Base-by-base conservation (phyloP, 2,329 filamentous ascomycete genomes). In the Penicillium palitans region DNA sequence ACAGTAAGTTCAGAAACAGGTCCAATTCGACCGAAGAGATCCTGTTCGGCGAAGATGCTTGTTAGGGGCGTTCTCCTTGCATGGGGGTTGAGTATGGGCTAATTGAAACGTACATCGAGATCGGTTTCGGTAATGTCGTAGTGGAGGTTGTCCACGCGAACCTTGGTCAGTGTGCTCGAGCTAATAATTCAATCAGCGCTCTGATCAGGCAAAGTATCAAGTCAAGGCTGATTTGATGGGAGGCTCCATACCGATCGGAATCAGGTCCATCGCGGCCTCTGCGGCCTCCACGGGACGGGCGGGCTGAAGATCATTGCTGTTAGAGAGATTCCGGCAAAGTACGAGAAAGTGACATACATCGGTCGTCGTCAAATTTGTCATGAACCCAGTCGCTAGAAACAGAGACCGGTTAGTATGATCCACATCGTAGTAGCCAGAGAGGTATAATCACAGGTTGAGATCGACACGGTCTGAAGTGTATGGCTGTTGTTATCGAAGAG, bases 101-200 rank as follows among this genome's bases (percentile, higher is more conserved):
- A 31, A n/a, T 31, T 39, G 17, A 29, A 19, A 66, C 77, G 53
- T 80, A 96, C 91, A 69, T 90, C 84, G 54, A 96, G 82, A 71
- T 96, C 93, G 39, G 88, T 87, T 74, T 93, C 87, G 13, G 89
- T 93, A 62, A 97, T 83, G 60, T 97, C 93, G 75, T 96, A 97
- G 75, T 97, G 93, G 58, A 97, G 80, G 72, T 96, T 96, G 61
- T 96, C 91, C 61, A 96, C 88, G 64, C 88, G 88, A 65, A 97
- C 76, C 76, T 91, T 93, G 46, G 87, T 81, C 66, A 87, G 87
- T 57, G 78, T 77, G 31, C 78, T 71, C 37, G 84, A 81, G 69
- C 85, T 59, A 42, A 24, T 85, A 64, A 13, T 55, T 37, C 64
- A 67, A 63, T 69, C 57, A 68, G 59, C 54, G 59, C n/a, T 17